phyloP scores from a whole-genome alignment of 73 alveolate species.

The Paramecium octaurelia region DNA sequence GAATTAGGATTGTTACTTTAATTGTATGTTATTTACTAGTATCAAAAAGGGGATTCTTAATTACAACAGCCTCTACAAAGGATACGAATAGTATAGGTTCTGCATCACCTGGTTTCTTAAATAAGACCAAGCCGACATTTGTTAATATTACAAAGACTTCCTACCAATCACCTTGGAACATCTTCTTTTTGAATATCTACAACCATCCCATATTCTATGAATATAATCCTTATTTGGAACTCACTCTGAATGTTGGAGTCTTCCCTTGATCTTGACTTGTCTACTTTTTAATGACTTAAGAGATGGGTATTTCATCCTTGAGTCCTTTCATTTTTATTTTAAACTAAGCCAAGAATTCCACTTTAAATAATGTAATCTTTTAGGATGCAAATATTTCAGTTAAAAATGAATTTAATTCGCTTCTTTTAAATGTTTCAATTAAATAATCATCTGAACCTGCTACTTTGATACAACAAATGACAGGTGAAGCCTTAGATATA shows the following conservation, averaged over 20 bases:
- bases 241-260: not conserved
- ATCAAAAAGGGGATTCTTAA: constrained; percentile 7
- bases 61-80: constrained; percentile 16
- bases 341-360: not conserved
- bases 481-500: constrained; percentile 23
- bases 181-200: not conserved
- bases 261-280: not conserved
- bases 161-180: constrained; percentile 25
- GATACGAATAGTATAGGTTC: constrained; percentile 28
- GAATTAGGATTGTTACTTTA: not conserved
- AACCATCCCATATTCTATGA: constrained; percentile 38
- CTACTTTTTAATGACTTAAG: not conserved
- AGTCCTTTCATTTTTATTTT: not conserved
- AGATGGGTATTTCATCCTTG: not conserved
- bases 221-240: not conserved
- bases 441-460: constrained; percentile 35
- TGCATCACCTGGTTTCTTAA: constrained; percentile 39
- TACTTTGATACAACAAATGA: constrained; percentile 21
- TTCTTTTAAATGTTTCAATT: constrained; percentile 46
- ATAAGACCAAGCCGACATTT: constrained; percentile 29
- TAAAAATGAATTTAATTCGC: constrained; percentile 28
- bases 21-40: not conserved
- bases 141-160: constrained; percentile 26
- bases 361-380: not conserved
- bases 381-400: constrained; percentile 30